These are phyloP conservation scores for Silene coronaria DNA, from an alignment of 179 eudicot species.

Conservation along the genomic window DNA sequence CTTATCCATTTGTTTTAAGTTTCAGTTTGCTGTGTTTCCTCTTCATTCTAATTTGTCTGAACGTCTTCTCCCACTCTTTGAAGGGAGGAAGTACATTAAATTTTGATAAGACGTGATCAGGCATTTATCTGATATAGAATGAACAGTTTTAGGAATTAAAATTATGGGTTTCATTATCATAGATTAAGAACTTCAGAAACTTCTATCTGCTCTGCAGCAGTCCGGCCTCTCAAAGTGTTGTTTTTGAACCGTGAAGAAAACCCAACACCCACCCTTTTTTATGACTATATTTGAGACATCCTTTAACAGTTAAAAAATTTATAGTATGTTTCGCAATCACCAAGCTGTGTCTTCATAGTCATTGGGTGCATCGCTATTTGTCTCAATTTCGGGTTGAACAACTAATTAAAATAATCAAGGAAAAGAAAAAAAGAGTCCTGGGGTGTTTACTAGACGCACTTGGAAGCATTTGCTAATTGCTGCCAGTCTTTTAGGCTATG, in stretches of 20 bases:
- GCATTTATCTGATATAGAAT: background rate
- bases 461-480: too few species aligned
- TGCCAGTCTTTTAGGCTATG: too few species aligned
- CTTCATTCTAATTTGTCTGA: background rate
- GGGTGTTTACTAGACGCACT: too few species aligned
- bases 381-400: too few species aligned
- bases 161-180: background rate
- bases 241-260: background rate
- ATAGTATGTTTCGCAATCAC: background rate
- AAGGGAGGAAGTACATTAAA: background rate
- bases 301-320: background rate
- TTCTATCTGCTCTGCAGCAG: background rate
- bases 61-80: background rate
- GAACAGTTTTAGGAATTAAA: background rate
- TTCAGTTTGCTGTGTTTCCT: background rate
- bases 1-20: constrained; percentile 3
- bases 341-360: background rate
- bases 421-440: too few species aligned
- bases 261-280: constrained; percentile 4
- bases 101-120: background rate
- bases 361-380: too few species aligned
- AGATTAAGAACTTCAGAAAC: background rate
- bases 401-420: too few species aligned
- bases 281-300: background rate
- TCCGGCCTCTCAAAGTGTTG: background rate